phyloP scores from a whole-genome alignment of 2,329 filamentous ascomycete genomes.

The Zopfia rhizophila region DNA sequence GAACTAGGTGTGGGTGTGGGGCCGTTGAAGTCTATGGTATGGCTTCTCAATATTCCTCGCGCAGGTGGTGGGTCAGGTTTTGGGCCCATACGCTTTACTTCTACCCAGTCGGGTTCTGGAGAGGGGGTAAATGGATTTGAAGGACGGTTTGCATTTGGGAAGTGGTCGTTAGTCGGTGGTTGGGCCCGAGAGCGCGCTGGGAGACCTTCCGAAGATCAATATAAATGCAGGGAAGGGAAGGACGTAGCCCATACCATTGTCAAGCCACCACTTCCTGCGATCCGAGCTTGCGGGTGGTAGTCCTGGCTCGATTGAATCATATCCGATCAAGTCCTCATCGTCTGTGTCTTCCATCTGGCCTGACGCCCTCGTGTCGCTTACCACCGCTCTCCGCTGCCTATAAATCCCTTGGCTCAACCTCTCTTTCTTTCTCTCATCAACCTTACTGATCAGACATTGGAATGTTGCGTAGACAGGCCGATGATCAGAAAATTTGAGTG shows the following conservation, averaged over 20 bases:
- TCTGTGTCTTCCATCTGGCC: constrained; percentile 68
- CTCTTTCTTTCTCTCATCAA: constrained; percentile 80
- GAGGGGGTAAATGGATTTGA: constrained; percentile 83
- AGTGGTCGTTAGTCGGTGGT: constrained; percentile 70
- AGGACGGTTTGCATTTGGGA: constrained; percentile 77
- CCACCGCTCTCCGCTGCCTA: constrained; percentile 70
- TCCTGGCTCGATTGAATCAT: constrained; percentile 84
- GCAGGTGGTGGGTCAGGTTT: constrained; percentile 46
- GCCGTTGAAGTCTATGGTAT: constrained; percentile 43
- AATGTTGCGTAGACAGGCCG: constrained; percentile 94
- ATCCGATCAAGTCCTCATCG: constrained; percentile 83
- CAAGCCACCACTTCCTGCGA: constrained; percentile 72
- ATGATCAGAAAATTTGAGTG: constrained; percentile 91
- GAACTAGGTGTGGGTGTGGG: constrained; percentile 18
- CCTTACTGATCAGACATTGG: constrained; percentile 80
- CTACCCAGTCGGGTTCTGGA: constrained; percentile 86
- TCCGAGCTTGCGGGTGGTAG: constrained; percentile 72
- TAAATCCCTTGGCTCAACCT: constrained; percentile 80
- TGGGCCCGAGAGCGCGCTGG: constrained; percentile 78
- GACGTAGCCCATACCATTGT: constrained; percentile 69
- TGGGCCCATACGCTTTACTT: constrained; percentile 45
- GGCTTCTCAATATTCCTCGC: constrained; percentile 40
- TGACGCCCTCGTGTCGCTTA: constrained; percentile 71
- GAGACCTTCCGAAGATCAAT: constrained; percentile 61
- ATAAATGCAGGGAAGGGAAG: constrained; percentile 32